These are phyloP conservation scores for Danielia oregonensis DNA, from an alignment of 805 yeast genomes.

Conservation along the genomic window DNA sequence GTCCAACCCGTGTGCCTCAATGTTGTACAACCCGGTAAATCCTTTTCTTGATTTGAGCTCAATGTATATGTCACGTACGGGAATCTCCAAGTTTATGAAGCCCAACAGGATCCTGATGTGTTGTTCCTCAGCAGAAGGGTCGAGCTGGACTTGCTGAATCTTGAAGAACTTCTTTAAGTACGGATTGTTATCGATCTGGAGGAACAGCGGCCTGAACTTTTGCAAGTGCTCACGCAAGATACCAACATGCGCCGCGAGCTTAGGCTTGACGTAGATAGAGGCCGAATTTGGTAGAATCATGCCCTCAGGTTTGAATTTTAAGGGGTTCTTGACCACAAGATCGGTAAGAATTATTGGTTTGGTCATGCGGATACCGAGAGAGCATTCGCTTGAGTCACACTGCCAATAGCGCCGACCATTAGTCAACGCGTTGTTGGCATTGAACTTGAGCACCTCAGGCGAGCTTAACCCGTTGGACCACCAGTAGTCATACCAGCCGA, in stretches of 20 bases:
- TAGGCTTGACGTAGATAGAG: slow-evolving; percentile 31
- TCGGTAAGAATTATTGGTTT: slow-evolving; percentile 34
- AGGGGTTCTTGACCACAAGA: slow-evolving; percentile 21
- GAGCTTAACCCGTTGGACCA: slow-evolving; percentile 19
- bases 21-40: slow-evolving; percentile 11
- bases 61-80: slow-evolving; percentile 31
- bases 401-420: slow-evolving; percentile 35
- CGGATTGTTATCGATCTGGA: slow-evolving; percentile 14
- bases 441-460: slow-evolving; percentile 24
- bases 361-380: slow-evolving; percentile 34
- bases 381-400: slow-evolving; percentile 26
- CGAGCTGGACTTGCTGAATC: slow-evolving; percentile 21
- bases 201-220: slow-evolving; percentile 6
- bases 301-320: slow-evolving; percentile 6
- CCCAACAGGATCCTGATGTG: slow-evolving; percentile 33
- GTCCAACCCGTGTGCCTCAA: slow-evolving; percentile 14
- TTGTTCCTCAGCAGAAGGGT: slow-evolving; percentile 13
- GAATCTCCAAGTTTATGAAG: slow-evolving; percentile 29
- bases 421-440: slow-evolving; percentile 36
- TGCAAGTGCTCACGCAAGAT: slow-evolving; percentile 18
- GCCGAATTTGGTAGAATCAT: slow-evolving; percentile 15
- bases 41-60: slow-evolving; percentile 14
- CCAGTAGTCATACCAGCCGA: slow-evolving; percentile 41
- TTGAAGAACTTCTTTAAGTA: slow-evolving; percentile 31
- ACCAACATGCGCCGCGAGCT: slow-evolving; percentile 14